phyloP scores from a whole-genome alignment of 1,284 basidiomycete genomes.

The Irpex sp. region DNA sequence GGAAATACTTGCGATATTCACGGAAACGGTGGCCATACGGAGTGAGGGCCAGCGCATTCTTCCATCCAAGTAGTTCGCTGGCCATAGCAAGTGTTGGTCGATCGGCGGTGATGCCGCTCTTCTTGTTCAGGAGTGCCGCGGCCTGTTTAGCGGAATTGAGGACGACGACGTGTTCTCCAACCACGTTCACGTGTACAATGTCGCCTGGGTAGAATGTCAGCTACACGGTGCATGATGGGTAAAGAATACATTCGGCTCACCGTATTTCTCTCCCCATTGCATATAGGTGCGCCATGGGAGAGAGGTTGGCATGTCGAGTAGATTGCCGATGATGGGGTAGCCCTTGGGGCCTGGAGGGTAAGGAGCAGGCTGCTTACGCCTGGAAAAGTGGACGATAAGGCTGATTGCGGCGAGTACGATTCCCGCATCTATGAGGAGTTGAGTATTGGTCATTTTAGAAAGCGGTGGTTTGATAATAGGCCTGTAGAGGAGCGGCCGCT shows the following conservation, averaged over 20 bases:
- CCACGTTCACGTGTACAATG: constrained; percentile 40
- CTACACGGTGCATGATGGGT: background rate
- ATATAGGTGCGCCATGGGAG: constrained; percentile 18
- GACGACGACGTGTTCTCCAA: constrained; percentile 60
- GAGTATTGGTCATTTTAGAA: background rate
- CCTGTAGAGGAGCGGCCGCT: background rate
- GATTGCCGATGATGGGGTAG: constrained; percentile 19
- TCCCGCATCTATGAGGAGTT: background rate
- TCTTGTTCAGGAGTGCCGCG: constrained; percentile 62
- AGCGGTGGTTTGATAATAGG: background rate
- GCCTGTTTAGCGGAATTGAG: constrained; percentile 54
- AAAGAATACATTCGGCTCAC: constrained; percentile 3
- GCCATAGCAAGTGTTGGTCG: constrained; percentile 43
- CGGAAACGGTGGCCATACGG: constrained; percentile 63
- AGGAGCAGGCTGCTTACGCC: background rate
- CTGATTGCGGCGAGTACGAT: background rate
- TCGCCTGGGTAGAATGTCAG: constrained; percentile 16
- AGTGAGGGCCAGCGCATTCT: constrained; percentile 54
- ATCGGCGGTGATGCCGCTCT: constrained; percentile 66
- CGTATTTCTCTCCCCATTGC: constrained; percentile 18
- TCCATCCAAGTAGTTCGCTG: constrained; percentile 63
- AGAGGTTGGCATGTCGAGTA: constrained; percentile 16
- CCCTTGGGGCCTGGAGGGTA: constrained; percentile 1
- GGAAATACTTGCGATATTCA: constrained; percentile 56
- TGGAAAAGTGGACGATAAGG: background rate